Percentiles rank a stretch among this genome's conserved stretches.
phyloP scores from a whole-genome alignment of 2,329 filamentous ascomycete genomes.

The Botrytis pseudocinerea region DNA sequence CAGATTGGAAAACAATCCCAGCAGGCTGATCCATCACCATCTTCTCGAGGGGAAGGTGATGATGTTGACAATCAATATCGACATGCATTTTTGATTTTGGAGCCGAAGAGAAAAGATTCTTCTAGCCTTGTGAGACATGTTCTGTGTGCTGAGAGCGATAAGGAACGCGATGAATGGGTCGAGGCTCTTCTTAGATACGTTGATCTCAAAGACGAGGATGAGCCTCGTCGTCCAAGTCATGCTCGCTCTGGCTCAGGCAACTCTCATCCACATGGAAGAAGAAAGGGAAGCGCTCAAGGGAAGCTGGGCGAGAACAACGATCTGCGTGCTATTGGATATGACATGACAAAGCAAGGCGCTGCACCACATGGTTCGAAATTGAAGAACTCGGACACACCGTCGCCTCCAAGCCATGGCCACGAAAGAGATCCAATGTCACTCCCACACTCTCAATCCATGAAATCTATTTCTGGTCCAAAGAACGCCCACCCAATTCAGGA shows the following conservation, averaged over 20 bases:
- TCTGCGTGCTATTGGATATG: conserved; percentile 43
- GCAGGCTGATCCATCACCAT: conserved; percentile 58
- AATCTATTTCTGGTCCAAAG: conserved; percentile 78
- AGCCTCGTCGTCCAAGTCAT: conserved; percentile 53
- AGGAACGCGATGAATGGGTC: conserved; percentile 91
- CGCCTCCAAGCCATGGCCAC: conserved; percentile 36
- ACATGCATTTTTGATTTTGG: conserved; percentile 91
- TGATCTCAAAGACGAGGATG: conserved; percentile 65
- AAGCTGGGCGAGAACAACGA: conserved; percentile 44
- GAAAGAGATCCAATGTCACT: conserved; percentile 37
- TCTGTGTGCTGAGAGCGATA: conserved; percentile 90
- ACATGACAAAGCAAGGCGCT: conserved; percentile 42
- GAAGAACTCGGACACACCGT: conserved; percentile 39
- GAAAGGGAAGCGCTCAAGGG: conserved; percentile 45
- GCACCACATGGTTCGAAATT: conserved; percentile 39
- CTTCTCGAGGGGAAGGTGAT: conserved; percentile 60
- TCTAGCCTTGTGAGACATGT: conserved; percentile 87
- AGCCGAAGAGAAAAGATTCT: conserved; percentile 95
- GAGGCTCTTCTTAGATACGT: conserved; percentile 87
- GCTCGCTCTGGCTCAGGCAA: conserved; percentile 45
- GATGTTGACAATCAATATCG: conserved; percentile 92
- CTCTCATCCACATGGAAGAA: conserved; percentile 47
- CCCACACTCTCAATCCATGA: conserved; percentile 44
- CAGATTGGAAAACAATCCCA: conserved; percentile 90
- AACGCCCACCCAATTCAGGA: conserved; percentile 85